Evolutionary conservation across 345 rosid genomes (phyloP).

Genomic region (Isatis tinctoria): DNA sequence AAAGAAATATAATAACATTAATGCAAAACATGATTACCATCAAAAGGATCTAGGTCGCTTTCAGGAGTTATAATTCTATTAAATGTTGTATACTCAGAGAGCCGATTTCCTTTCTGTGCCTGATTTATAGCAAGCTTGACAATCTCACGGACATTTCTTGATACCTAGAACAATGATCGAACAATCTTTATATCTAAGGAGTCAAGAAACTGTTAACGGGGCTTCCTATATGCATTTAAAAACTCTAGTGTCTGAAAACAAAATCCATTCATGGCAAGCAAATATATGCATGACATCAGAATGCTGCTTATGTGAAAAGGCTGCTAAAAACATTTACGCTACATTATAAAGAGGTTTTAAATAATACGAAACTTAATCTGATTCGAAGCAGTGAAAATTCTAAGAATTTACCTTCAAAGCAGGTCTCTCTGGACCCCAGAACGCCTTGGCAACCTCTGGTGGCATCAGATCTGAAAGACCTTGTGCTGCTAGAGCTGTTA

Average conservation of each 20-base stretch:
- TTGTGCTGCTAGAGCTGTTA: conserved; percentile 77
- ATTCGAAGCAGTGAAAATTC: neutral
- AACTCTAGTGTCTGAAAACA: neutral
- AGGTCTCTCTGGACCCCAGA: conserved; percentile 68
- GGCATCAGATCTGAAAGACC: conserved; percentile 93
- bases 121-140: conserved; percentile 79
- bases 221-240: neutral
- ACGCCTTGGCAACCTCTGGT: conserved; percentile 78
- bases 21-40: conserved; percentile 45
- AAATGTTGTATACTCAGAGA: conserved; percentile 68
- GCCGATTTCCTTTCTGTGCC: conserved; percentile 61
- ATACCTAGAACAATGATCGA: conserved; percentile 47
- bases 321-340: neutral
- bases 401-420: conserved; percentile 67
- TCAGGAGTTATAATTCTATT: conserved; percentile 60
- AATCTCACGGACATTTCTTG: conserved; percentile 75
- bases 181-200: neutral
- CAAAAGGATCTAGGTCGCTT: conserved; percentile 76
- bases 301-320: neutral
- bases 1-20: conserved; percentile 12
- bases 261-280: neutral
- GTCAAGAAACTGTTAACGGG: neutral
- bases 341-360: neutral
- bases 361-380: neutral
- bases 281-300: neutral